A percentile compares a stretch with the other conserved stretches of the same genome.
Evolutionary conservation across 2,329 filamentous ascomycete species (phyloP).

Genomic region (Capronia americana): DNA sequence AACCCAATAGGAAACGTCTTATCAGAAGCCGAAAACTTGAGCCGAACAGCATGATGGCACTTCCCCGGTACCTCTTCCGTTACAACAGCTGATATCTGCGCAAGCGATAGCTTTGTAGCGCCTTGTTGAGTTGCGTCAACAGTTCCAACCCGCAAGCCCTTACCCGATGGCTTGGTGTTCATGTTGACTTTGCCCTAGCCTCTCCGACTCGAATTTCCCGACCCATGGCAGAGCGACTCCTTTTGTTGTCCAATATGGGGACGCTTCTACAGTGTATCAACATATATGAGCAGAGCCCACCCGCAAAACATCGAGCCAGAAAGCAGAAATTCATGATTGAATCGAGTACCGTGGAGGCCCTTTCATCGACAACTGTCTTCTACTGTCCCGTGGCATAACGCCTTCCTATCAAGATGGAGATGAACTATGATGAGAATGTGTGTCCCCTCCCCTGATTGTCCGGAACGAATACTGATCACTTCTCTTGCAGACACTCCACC

Average conservation of each 20-base stretch:
- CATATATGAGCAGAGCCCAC: background rate
- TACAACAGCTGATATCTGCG: background rate
- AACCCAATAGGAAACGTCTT: background rate
- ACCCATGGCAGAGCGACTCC: background rate
- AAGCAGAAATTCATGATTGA: background rate
- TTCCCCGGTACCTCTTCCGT: background rate
- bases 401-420: conserved; percentile 52
- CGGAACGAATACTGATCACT: conserved; percentile 1
- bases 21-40: background rate
- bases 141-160: background rate
- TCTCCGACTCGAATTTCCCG: background rate
- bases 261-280: background rate
- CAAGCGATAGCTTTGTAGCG: background rate
- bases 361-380: background rate
- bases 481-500: conserved; percentile 6
- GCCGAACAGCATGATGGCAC: background rate
- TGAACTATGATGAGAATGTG: conserved; percentile 54
- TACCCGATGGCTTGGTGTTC: background rate
- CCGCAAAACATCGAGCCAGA: background rate
- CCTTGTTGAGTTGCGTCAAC: background rate
- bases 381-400: background rate
- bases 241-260: background rate
- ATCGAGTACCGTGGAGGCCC: background rate
- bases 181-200: background rate
- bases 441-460: conserved; percentile 17